Conservation (phyloP, 2,329 filamentous ascomycete species). For the Penicillium psychrosexuale region DNA sequence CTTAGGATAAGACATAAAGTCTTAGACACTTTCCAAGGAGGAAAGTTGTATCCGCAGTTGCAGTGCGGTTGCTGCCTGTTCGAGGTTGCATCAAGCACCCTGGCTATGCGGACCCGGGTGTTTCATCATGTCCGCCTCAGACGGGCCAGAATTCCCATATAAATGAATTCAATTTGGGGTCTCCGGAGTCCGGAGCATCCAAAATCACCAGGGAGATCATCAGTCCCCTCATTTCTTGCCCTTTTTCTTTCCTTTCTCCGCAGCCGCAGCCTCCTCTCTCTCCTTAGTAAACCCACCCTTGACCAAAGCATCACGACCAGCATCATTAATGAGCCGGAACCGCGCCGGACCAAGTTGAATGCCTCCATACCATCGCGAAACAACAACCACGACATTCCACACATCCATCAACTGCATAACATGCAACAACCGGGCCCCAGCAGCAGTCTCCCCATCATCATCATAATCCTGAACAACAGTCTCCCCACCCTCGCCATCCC, state of each 20-base stretch:
- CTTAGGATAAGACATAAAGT: not conserved
- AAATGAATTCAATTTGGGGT: not conserved
- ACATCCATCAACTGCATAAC: conserved; percentile 93
- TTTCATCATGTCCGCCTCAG: not conserved
- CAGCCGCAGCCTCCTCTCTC: conserved; percentile 23
- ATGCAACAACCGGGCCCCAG: conserved; percentile 78
- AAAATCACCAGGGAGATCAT: not conserved
- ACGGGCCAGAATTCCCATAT: not conserved
- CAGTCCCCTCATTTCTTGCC: conserved; percentile 38
- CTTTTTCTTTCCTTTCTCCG: conserved; percentile 57
- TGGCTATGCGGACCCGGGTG: not conserved
- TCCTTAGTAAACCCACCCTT: conserved; percentile 64
- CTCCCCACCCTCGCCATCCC: conserved; percentile 38
- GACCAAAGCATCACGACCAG: conserved; percentile 79
- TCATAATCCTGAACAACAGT: conserved; percentile 81
- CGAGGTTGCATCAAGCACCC: conserved; percentile 7
- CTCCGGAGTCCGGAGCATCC: not conserved
- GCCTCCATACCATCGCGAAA: conserved; percentile 93
- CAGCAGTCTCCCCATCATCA: conserved; percentile 93
- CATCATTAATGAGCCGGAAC: conserved; percentile 85
- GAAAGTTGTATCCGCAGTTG: not conserved
- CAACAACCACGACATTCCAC: conserved; percentile 89
- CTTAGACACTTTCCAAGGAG: not conserved
- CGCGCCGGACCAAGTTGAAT: conserved; percentile 82
- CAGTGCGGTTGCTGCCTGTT: conserved; percentile 1